A percentile compares a stretch with the other conserved stretches of the same genome.
These are phyloP conservation scores for Verbascum thapsus DNA, from an alignment of 257 asterid species.

Conservation along the genomic window DNA sequence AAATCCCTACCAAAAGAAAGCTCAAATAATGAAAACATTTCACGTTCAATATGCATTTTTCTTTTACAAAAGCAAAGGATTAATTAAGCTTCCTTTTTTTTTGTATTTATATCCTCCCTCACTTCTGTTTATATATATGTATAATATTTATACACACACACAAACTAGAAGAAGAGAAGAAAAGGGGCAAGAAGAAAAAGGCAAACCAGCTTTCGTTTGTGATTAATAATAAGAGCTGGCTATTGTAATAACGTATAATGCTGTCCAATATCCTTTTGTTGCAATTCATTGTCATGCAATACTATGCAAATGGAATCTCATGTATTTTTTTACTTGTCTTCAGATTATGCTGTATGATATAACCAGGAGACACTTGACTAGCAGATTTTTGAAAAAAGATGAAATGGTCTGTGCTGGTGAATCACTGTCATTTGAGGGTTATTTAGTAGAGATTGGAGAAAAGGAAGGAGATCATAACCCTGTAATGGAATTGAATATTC, in stretches of 20 bases:
- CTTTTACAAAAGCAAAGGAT: neutral
- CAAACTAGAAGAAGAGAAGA: neutral
- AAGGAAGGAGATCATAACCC: conserved; percentile 46
- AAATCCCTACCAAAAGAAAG: conserved; percentile 10
- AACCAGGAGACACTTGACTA: conserved; percentile 58
- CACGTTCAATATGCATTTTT: neutral
- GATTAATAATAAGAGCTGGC: neutral
- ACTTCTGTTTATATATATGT: neutral
- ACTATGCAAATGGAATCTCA: conserved; percentile 10
- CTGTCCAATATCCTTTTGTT: neutral
- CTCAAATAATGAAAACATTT: conserved; percentile 4
- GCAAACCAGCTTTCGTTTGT: neutral
- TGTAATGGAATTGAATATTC: conserved; percentile 36
- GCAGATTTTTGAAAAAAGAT: conserved; percentile 68
- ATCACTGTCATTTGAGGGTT: conserved; percentile 60
- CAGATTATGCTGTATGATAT: conserved; percentile 75
- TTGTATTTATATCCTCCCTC: conserved; percentile 2
- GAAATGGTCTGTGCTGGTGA: conserved; percentile 64
- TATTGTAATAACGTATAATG: conserved; percentile 20
- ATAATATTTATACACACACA: neutral
- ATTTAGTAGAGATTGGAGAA: conserved; percentile 75
- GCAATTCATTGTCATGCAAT: conserved; percentile 1
- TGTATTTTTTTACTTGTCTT: conserved; percentile 19
- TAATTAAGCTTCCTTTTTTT: conserved; percentile 6
- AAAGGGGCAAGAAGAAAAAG: neutral